Base-by-base conservation (phyloP, 163 green algal genomes). In the Smithsoniella earleae region DNA sequence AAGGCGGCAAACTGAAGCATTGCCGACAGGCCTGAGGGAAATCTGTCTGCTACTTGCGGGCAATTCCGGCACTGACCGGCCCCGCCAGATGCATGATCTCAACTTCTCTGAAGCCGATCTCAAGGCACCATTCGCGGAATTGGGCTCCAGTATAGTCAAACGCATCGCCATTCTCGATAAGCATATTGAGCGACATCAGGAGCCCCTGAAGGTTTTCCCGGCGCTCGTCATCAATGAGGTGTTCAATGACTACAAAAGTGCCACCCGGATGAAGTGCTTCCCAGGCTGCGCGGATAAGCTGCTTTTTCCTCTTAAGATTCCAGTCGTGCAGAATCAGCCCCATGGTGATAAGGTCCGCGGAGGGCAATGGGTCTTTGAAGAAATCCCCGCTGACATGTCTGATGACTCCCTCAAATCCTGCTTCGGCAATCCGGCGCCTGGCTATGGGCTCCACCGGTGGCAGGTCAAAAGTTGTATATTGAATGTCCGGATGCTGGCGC, bases 271-370 rank as follows among this genome's bases (percentile, higher is more conserved):
- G 75, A 40, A 85, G 69, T 10, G 77, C 77, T 1, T 62, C 73
- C 49, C 73, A 78, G 0, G 80, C 80, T 78, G 82, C 82, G 45
- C 46, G n/a, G 43, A 85, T 65, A 20, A 85, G 73, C 36, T 74
- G 33, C 75, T 66, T 64, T 63, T 85, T 85, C 65, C 75, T 79
- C 1, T 74, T 58, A 0, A 80, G 36, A 1, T 77, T 75, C 80
- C 80, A 85, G 73, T 85, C 80, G 37, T 85, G 80, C 27, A 85
- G 77, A 16, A 85, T 81, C 77, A 83, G 80, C 34, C 74, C 63
- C 75, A 81, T 75, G 2, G 75, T 74, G 37, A 85, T 62, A 1
- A 85, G 66, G 34, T 85, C 80, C 66, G 73, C 62, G 4, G 34
- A 22, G 5, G 80, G 80, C 22, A 81, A 69, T 0, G 77, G 64